These are phyloP conservation scores for Neopestalotiopsis rosae DNA, from an alignment of 2,329 filamentous ascomycete species.

Conservation along the genomic window DNA sequence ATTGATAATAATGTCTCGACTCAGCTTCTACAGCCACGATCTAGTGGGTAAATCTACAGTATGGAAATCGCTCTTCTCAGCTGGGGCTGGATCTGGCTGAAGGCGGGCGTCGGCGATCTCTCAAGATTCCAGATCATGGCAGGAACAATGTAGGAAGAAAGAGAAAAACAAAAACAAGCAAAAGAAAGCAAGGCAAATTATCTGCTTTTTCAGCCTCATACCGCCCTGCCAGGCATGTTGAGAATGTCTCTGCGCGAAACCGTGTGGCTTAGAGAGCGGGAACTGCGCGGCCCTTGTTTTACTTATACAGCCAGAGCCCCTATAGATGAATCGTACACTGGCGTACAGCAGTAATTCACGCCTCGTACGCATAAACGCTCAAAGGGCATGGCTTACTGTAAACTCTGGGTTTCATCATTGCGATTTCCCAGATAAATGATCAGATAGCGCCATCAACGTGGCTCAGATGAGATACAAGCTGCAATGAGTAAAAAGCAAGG, in stretches of 20 bases:
- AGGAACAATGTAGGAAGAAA: background rate
- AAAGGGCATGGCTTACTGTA: too few species aligned
- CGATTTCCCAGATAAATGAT: too few species aligned
- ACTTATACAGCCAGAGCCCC: background rate
- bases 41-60: too few species aligned
- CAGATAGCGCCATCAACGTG: background rate
- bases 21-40: too few species aligned
- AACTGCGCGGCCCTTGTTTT: background rate
- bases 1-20: too few species aligned
- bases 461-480: background rate
- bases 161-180: background rate
- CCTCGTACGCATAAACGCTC: background rate
- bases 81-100: background rate
- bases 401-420: too few species aligned
- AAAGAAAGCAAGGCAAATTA: background rate
- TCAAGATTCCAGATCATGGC: background rate
- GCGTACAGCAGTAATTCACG: background rate
- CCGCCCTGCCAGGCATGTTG: background rate
- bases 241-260: background rate
- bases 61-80: slow-evolving; percentile 5
- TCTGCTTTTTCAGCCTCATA: background rate
- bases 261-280: background rate
- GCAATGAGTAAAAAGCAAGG: background rate
- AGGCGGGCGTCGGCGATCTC: background rate
- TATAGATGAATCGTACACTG: background rate